A percentile compares a stretch with the other conserved stretches of the same genome.
These are phyloP conservation scores for Dendrobium nobile DNA, from an alignment of 106 monocot genomes.

Conservation along the genomic window DNA sequence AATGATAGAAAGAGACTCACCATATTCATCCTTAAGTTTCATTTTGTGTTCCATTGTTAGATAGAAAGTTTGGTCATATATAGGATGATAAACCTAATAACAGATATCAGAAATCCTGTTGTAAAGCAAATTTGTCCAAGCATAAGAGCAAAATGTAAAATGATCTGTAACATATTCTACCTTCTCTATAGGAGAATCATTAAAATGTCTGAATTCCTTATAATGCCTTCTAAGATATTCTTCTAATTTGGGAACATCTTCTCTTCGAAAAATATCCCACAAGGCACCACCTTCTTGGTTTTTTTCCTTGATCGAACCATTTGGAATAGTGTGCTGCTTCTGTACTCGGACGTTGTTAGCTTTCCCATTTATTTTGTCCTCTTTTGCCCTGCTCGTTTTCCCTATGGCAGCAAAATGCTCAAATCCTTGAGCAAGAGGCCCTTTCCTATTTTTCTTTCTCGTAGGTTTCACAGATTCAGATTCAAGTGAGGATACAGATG, in stretches of 20 bases:
- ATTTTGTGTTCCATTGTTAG: constrained; percentile 58
- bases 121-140: not conserved
- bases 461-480: too few species aligned
- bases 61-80: constrained; percentile 76
- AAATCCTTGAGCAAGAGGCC: too few species aligned
- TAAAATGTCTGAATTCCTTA: constrained; percentile 61
- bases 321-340: not conserved
- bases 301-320: not conserved
- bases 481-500: not conserved
- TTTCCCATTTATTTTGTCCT: not conserved
- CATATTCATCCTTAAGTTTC: constrained; percentile 70
- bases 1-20: constrained; percentile 15
- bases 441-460: too few species aligned
- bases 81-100: constrained; percentile 52
- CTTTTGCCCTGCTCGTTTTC: too few species aligned
- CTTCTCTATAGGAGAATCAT: constrained; percentile 49
- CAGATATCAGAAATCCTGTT: not conserved
- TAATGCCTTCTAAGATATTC: constrained; percentile 60
- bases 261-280: constrained; percentile 88
- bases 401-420: too few species aligned
- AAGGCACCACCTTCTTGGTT: constrained; percentile 55
- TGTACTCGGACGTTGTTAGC: not conserved
- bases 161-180: constrained; percentile 10
- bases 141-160: not conserved
- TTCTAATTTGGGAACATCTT: constrained; percentile 54